phyloP scores from a whole-genome alignment of 352 stramenopile species.

The Phytophthora crassamura region DNA sequence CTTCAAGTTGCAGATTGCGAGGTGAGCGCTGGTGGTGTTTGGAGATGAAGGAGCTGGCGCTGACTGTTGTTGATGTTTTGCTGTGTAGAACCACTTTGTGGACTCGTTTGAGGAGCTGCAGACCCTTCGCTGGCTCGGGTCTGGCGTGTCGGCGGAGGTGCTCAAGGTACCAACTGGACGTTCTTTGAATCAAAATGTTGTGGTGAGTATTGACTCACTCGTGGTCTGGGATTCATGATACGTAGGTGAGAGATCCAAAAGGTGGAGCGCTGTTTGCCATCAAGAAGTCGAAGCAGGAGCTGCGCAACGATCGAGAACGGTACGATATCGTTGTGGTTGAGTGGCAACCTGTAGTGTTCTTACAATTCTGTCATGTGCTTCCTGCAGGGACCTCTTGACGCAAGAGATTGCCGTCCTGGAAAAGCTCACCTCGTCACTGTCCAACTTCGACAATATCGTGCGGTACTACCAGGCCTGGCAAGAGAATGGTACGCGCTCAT shows the following conservation, averaged over 20 bases:
- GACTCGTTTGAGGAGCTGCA: constrained; percentile 62
- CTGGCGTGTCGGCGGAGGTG: constrained; percentile 77
- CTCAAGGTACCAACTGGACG: constrained; percentile 49
- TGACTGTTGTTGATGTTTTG: constrained; percentile 10
- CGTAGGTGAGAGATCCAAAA: constrained; percentile 48
- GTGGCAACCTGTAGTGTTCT: background rate
- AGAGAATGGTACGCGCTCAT: constrained; percentile 70
- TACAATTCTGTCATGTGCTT: background rate
- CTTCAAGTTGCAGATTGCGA: constrained; percentile 28
- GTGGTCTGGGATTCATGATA: background rate
- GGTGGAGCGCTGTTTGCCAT: constrained; percentile 60
- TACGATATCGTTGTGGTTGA: constrained; percentile 24
- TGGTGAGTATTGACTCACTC: constrained; percentile 4
- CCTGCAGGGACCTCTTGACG: constrained; percentile 56
- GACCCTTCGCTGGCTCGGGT: constrained; percentile 64
- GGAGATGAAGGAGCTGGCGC: background rate
- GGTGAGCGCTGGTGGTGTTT: constrained; percentile 23
- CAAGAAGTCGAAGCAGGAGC: constrained; percentile 83
- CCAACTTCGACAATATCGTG: constrained; percentile 88
- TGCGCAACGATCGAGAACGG: constrained; percentile 82
- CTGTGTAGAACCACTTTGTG: constrained; percentile 35
- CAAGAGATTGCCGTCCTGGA: constrained; percentile 73
- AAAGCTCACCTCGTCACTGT: constrained; percentile 39
- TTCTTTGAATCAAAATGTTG: background rate
- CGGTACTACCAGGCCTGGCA: constrained; percentile 96